Conservation (phyloP, 192 early-diverging fungal species). For the Lunasporangiospora selenospora region DNA sequence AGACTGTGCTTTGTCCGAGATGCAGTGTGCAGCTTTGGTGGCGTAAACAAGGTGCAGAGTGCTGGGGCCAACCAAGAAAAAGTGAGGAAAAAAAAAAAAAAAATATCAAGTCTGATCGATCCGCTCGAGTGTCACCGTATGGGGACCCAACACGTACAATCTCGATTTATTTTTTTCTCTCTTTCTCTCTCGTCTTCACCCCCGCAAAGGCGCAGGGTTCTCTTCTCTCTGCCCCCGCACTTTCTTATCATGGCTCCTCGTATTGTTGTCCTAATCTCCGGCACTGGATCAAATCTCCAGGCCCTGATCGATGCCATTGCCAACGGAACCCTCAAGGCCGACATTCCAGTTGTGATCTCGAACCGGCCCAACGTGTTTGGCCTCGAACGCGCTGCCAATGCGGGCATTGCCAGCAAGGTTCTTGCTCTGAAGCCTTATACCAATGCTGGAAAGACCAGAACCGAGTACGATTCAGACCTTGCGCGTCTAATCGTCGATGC, state of each 20-base stretch:
- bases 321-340: slow-evolving; percentile 56
- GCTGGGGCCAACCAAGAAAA: background rate
- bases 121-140: background rate
- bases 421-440: slow-evolving; percentile 87
- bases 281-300: slow-evolving; percentile 95
- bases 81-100: background rate
- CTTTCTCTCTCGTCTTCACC: background rate
- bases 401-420: slow-evolving; percentile 83
- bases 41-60: background rate
- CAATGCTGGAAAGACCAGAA: slow-evolving; percentile 80
- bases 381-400: slow-evolving; percentile 83
- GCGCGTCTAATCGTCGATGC: slow-evolving; percentile 69
- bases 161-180: background rate
- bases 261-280: slow-evolving; percentile 94
- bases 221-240: too few relatives aligned
- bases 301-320: slow-evolving; percentile 88
- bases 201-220: too few relatives aligned
- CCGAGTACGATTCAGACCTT: slow-evolving; percentile 89
- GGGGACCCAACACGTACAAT: background rate
- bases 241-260: slow-evolving; percentile 39
- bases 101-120: background rate
- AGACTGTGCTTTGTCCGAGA: too few relatives aligned
- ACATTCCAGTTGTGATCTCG: slow-evolving; percentile 89
- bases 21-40: too few relatives aligned
- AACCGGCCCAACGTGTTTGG: slow-evolving; percentile 89